These are phyloP conservation scores for Didymella arachidicola DNA, from an alignment of 2,329 filamentous ascomycete genomes.

Conservation along the genomic window DNA sequence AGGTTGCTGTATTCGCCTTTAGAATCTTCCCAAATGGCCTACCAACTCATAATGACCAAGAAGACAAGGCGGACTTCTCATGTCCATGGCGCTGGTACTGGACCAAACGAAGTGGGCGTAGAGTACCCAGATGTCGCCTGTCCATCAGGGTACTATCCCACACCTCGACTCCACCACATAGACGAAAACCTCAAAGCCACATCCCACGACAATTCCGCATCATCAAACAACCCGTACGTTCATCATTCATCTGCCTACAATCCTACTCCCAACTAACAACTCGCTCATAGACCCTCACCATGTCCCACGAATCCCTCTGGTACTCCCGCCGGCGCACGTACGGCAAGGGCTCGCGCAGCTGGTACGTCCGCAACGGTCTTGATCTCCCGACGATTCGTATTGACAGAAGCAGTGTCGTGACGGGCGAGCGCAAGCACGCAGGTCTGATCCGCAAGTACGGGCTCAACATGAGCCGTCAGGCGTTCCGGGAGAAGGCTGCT, in stretches of 20 bases:
- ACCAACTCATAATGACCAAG: no score
- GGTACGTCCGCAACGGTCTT: slow-evolving; percentile 73
- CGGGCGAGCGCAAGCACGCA: slow-evolving; percentile 58
- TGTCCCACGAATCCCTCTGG: slow-evolving; percentile 69
- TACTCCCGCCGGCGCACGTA: slow-evolving; percentile 95
- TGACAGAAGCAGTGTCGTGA: slow-evolving; percentile 41
- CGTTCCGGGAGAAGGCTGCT: slow-evolving; percentile 70
- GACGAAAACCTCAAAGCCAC: not conserved
- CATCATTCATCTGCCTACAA: no score
- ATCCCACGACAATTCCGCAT: not conserved
- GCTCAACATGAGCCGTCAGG: slow-evolving; percentile 77
- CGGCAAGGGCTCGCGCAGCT: slow-evolving; percentile 91
- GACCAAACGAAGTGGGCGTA: no score
- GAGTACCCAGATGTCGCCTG: not conserved
- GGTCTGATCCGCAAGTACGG: slow-evolving; percentile 99
- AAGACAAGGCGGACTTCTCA: no score
- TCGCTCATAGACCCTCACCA: slow-evolving; percentile 15
- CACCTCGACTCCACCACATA: not conserved
- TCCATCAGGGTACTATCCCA: not conserved
- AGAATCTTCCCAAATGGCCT: no score
- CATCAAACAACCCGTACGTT: no score
- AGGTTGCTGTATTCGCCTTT: no score
- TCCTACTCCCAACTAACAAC: no score
- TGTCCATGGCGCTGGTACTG: no score
- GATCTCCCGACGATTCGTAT: no score